Conservation (phyloP, 2,329 filamentous ascomycete species). For the Ophiostoma sp. region DNA sequence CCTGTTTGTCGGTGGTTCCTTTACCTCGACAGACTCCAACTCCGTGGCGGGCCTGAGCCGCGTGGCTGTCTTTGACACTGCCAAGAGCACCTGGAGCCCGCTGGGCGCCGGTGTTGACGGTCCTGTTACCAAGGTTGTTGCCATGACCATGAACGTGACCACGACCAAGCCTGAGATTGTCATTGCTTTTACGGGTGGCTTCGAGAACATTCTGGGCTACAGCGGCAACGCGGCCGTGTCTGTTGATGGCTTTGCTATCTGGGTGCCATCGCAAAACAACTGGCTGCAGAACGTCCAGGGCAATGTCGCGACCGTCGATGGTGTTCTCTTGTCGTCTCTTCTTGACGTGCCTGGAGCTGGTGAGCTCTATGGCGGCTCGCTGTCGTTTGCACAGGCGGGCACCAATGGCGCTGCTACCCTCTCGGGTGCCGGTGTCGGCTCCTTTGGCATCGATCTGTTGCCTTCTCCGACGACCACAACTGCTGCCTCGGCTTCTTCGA, state of each 20-base stretch:
- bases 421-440: constrained; percentile 52
- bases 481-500: constrained; percentile 39
- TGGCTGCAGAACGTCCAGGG: constrained; percentile 82
- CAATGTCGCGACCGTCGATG: constrained; percentile 65
- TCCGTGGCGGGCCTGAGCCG: constrained; percentile 67
- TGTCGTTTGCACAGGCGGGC: constrained; percentile 72
- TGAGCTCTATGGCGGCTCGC: constrained; percentile 78
- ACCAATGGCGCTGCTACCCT: constrained; percentile 73
- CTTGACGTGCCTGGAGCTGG: constrained; percentile 63
- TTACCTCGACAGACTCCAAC: constrained; percentile 69
- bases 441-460: constrained; percentile 59
- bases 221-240: constrained; percentile 59
- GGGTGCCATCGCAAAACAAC: constrained; percentile 81
- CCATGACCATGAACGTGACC: constrained; percentile 77
- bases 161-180: constrained; percentile 66
- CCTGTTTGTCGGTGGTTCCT: constrained; percentile 82
- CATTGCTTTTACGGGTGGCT: constrained; percentile 78
- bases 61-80: constrained; percentile 72
- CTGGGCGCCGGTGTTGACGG: constrained; percentile 87
- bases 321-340: constrained; percentile 68
- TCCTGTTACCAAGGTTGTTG: constrained; percentile 70
- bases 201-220: constrained; percentile 70
- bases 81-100: constrained; percentile 69
- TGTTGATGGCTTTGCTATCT: constrained; percentile 79
- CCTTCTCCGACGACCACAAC: constrained; percentile 37